Evolutionary conservation across 768 basidiomycete genomes (phyloP).

Genomic region (Lentinula boryana): DNA sequence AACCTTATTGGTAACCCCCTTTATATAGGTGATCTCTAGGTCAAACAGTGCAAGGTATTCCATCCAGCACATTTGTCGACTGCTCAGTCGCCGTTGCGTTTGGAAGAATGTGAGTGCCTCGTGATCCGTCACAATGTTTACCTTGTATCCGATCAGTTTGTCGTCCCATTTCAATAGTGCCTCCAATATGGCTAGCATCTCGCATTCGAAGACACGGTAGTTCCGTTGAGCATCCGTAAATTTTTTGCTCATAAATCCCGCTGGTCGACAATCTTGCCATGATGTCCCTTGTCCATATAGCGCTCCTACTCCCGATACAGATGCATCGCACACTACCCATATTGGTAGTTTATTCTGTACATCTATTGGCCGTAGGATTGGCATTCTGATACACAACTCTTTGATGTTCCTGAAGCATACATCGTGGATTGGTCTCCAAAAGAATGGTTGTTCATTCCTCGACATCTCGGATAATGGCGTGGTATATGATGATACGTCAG

Average conservation of each 20-base stretch:
- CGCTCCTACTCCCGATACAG: not conserved
- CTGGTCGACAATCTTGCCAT: constrained; percentile 17
- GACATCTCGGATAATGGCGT: constrained; percentile 14
- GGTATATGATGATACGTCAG: constrained; percentile 18
- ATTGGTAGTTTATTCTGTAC: not conserved
- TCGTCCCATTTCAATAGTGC: constrained; percentile 21
- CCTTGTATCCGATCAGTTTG: constrained; percentile 15
- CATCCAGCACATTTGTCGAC: constrained; percentile 21
- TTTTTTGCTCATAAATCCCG: constrained; percentile 21
- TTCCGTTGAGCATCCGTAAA: constrained; percentile 18
- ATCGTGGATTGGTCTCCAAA: constrained; percentile 17
- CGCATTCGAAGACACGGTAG: constrained; percentile 17
- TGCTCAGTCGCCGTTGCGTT: constrained; percentile 9
- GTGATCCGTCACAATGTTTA: constrained; percentile 21
- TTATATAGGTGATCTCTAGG: constrained; percentile 19
- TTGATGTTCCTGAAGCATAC: constrained; percentile 14
- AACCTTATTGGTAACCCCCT: constrained; percentile 20
- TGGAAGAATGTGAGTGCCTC: constrained; percentile 17
- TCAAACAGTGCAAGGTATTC: constrained; percentile 24
- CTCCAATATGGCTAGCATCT: constrained; percentile 12
- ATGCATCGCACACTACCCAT: constrained; percentile 2
- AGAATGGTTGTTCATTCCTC: constrained; percentile 14
- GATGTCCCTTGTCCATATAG: constrained; percentile 19
- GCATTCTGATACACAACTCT: constrained; percentile 1
- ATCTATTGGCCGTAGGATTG: constrained; percentile 1